Evolutionary conservation across 2,329 filamentous ascomycete species (phyloP), one percentile per base, ranked within the genome.

Genomic region (Elsinoe fawcettii): DNA sequence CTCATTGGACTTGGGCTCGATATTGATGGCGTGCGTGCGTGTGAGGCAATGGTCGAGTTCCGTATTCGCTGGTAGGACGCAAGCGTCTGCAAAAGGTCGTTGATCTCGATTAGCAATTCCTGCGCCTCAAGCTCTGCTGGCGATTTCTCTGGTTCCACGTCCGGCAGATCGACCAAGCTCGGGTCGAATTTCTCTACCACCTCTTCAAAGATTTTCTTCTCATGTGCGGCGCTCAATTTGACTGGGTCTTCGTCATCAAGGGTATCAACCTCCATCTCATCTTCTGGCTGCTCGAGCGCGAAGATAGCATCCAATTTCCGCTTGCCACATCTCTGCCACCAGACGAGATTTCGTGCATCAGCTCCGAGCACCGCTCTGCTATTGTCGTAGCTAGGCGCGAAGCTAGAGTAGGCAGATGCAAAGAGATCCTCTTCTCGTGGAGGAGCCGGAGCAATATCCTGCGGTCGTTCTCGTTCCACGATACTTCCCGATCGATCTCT

Each of bases 21-120:
- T 22, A 53, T 53, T 51, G 70, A 66, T 1, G 69, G 66, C 16
- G 65, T 66, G 1, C 68, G 64, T 14, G 66, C 59, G 39, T 59
- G 41, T 3, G 60, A 56, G 2, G 85, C 83, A 8, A 83, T 81
- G 20, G 90, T 71, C 44, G 87, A 77, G 65, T 90, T 88, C 59
- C 88, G 85, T 67, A 89, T 90, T 61, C 86, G 82, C 71, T 92
- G 88, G 68, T 88, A 85, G 0, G 88, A 92, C 18, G 87, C 78
- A 8, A 92, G 75, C 1, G 86, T 90, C 68, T 90, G 83, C 54
- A 92, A 81, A 63, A 90, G 75, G 65, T 90, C 86, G 1, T 85
- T 87, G 32, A 90, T 85, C 44, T 88, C 85, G 58, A 83, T 77
- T 23, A 92, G 77, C 37, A 90, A 74, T 72, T 58, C 70, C 25